Percentiles rank a stretch among this genome's conserved stretches.
Conservation (phyloP, 2,329 filamentous ascomycete species). For the Neofusicoccum parvum region DNA sequence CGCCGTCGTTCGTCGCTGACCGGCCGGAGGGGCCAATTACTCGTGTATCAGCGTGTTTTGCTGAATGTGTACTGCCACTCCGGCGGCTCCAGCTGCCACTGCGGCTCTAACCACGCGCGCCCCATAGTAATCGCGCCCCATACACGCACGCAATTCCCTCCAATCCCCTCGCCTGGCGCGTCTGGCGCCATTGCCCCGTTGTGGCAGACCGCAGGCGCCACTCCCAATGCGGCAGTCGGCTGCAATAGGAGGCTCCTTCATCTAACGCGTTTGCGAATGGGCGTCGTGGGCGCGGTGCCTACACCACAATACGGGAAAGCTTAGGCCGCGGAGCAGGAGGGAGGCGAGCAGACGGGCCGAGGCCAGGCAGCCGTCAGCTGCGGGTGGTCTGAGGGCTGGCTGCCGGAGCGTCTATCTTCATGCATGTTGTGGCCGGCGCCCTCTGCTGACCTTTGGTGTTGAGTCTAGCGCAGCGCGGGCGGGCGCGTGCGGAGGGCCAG, state of each 20-base stretch:
- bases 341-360: slow-evolving; percentile 6
- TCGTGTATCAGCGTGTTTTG: not conserved
- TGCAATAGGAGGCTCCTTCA: not conserved
- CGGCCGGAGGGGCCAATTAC: not conserved
- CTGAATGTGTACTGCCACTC: not conserved
- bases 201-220: not conserved
- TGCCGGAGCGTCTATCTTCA: not conserved
- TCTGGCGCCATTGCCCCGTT: slow-evolving; percentile 9
- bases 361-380: not conserved
- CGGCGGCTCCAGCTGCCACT: slow-evolving; percentile 7
- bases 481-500: not conserved
- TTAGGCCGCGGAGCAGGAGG: slow-evolving; percentile 2
- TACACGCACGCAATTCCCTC: slow-evolving; percentile 10
- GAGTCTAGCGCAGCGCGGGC: slow-evolving; percentile 7
- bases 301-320: slow-evolving; percentile 13
- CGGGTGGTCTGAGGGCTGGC: slow-evolving; percentile 10
- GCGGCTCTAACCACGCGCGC: slow-evolving; percentile 12
- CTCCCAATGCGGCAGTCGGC: not conserved
- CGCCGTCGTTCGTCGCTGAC: not conserved
- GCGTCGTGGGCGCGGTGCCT: not conserved
- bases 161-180: slow-evolving; percentile 13
- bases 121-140: not conserved
- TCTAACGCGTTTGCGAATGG: slow-evolving; percentile 9
- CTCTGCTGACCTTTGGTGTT: slow-evolving; percentile 7
- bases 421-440: not conserved